Conservation (phyloP, 768 basidiomycete species). For the Termitomyces titanicus region DNA sequence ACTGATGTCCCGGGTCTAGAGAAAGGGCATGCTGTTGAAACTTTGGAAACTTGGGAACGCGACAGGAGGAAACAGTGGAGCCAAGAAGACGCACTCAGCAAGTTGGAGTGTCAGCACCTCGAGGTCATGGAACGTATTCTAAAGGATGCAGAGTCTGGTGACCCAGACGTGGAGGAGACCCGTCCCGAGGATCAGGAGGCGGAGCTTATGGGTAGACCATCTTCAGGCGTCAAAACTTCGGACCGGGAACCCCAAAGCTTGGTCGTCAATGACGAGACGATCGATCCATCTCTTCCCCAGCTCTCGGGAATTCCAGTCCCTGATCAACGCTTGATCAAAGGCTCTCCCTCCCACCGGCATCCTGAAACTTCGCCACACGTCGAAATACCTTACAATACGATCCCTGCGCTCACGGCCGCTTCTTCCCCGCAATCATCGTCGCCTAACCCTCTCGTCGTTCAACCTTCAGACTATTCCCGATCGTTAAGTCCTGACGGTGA, state of each 20-base stretch:
- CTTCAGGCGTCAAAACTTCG: slow-evolving; percentile 2
- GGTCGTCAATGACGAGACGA: slow-evolving; percentile 9
- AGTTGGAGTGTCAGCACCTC: slow-evolving; percentile 21
- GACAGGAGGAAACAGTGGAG: slow-evolving; percentile 19
- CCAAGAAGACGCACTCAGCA: slow-evolving; percentile 20
- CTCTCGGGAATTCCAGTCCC: slow-evolving; percentile 2
- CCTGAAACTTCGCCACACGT: slow-evolving; percentile 1
- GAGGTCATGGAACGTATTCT: slow-evolving; percentile 23
- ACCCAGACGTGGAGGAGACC: slow-evolving; percentile 7
- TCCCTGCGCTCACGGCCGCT: not conserved
- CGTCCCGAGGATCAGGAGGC: slow-evolving; percentile 16
- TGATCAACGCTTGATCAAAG: slow-evolving; percentile 1
- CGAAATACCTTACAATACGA: not conserved
- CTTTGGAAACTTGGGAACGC: slow-evolving; percentile 16
- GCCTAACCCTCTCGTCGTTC: not conserved
- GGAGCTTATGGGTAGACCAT: not conserved
- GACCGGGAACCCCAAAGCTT: slow-evolving; percentile 6
- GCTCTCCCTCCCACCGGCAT: not conserved
- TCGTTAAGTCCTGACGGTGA: slow-evolving; percentile 10
- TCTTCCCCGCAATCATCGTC: slow-evolving; percentile 5
- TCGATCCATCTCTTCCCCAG: slow-evolving; percentile 11
- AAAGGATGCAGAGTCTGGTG: slow-evolving; percentile 11
- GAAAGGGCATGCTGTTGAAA: slow-evolving; percentile 7
- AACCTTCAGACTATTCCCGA: slow-evolving; percentile 2
- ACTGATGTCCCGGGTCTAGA: slow-evolving; percentile 1